Conservation (phyloP, 768 basidiomycete species). For the Pleurotus djamor region DNA sequence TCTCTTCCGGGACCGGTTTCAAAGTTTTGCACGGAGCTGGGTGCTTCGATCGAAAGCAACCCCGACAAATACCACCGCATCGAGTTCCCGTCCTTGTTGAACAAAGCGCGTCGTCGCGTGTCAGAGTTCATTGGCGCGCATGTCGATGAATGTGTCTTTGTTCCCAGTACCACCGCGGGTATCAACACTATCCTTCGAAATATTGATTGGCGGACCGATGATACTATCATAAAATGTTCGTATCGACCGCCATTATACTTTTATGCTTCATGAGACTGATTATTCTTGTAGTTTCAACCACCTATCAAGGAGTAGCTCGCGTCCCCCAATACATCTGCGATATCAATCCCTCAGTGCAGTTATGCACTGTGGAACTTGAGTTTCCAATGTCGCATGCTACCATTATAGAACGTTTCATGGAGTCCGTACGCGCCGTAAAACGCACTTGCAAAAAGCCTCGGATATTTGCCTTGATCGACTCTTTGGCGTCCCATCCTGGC, state of each 20-base stretch:
- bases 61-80: constrained; percentile 55
- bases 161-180: constrained; percentile 62
- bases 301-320: not conserved
- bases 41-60: constrained; percentile 43
- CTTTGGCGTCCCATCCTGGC: constrained; percentile 59
- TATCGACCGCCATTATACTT: constrained; percentile 11
- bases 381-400: constrained; percentile 25
- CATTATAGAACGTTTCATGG: constrained; percentile 50
- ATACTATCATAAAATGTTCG: constrained; percentile 64
- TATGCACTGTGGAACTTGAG: constrained; percentile 14
- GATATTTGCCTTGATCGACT: constrained; percentile 64
- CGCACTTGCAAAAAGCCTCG: not conserved
- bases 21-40: constrained; percentile 37
- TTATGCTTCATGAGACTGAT: constrained; percentile 1
- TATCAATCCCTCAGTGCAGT: constrained; percentile 39
- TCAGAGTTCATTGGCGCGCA: constrained; percentile 51
- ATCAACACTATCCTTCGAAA: constrained; percentile 68
- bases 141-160: constrained; percentile 55
- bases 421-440: constrained; percentile 21
- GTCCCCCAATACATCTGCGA: constrained; percentile 41
- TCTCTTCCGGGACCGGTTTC: constrained; percentile 52
- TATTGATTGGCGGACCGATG: constrained; percentile 63
- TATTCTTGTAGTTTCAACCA: not conserved
- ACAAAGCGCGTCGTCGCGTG: constrained; percentile 38
- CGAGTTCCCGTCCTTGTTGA: constrained; percentile 28